A percentile compares a stretch with the other conserved stretches of the same genome.
Conservation (phyloP, 176 grass and related monocot species). For the Cymbopogon citratus region DNA sequence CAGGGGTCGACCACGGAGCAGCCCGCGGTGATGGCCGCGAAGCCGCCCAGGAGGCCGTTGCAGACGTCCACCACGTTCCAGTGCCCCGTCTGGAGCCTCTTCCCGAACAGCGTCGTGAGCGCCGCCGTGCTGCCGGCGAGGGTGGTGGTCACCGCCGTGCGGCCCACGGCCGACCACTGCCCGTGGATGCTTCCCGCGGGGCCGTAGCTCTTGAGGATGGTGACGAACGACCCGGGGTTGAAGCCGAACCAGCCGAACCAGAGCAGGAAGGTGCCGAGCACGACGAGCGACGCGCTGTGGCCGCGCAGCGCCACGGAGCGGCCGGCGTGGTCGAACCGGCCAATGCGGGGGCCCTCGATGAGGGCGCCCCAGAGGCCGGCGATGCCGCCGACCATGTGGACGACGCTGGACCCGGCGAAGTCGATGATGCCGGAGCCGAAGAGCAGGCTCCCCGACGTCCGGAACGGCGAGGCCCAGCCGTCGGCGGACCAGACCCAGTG, state of each 20-base stretch:
- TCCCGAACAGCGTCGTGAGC: slow-evolving; percentile 65
- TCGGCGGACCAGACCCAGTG: slow-evolving; percentile 78
- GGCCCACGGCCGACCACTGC: slow-evolving; percentile 69
- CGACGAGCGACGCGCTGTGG: slow-evolving; percentile 66
- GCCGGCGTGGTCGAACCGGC: slow-evolving; percentile 53
- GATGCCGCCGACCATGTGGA: slow-evolving; percentile 73
- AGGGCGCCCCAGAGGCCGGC: slow-evolving; percentile 66
- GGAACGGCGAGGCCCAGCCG: slow-evolving; percentile 49
- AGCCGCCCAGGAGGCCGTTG: slow-evolving; percentile 68
- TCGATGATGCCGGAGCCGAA: slow-evolving; percentile 68
- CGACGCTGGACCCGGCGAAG: slow-evolving; percentile 69
- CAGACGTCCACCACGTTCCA: slow-evolving; percentile 80
- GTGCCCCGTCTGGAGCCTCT: slow-evolving; percentile 49
- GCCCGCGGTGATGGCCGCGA: slow-evolving; percentile 54
- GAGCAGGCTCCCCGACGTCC: slow-evolving; percentile 32
- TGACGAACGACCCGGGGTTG: slow-evolving; percentile 63
- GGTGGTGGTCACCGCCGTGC: slow-evolving; percentile 62
- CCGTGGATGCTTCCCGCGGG: slow-evolving; percentile 44
- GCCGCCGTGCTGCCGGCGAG: slow-evolving; percentile 63
- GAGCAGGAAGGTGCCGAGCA: slow-evolving; percentile 61
- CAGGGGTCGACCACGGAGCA: slow-evolving; percentile 60
- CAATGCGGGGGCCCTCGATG: slow-evolving; percentile 69
- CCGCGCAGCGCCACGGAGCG: slow-evolving; percentile 54
- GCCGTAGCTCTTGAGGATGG: slow-evolving; percentile 55
- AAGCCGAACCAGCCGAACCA: slow-evolving; percentile 80